Percentiles rank a stretch among this genome's conserved stretches.
These are phyloP conservation scores for Kwoniella sp. DNA, from an alignment of 768 basidiomycete species.

Conservation along the genomic window DNA sequence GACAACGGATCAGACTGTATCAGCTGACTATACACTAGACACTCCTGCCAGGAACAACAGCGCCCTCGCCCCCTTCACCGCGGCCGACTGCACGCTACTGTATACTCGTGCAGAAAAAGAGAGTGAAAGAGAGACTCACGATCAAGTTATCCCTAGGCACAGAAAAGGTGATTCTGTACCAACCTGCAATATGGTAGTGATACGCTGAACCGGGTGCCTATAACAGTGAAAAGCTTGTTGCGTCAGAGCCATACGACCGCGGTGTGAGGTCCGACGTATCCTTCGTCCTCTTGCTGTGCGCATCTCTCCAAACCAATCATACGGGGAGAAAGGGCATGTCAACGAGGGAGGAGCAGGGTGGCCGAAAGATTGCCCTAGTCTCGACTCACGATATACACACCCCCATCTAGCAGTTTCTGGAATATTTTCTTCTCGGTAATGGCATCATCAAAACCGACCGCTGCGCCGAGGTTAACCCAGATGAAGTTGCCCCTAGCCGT, in stretches of 20 bases:
- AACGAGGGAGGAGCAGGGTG: no score
- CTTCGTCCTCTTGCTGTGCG: no score
- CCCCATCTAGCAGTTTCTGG: slow-evolving; percentile 47
- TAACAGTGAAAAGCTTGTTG: neutral
- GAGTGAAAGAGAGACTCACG: slow-evolving; percentile 13
- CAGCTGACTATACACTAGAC: no score
- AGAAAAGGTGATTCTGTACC: slow-evolving; percentile 49
- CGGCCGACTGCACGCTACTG: no score
- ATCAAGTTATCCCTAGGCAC: slow-evolving; percentile 44
- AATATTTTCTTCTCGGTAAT: slow-evolving; percentile 49
- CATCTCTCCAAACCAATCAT: no score
- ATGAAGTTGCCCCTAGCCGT: slow-evolving; percentile 50
- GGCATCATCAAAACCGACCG: slow-evolving; percentile 39
- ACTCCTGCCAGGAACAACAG: no score
- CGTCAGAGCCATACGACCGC: neutral
- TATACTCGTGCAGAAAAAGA: no score
- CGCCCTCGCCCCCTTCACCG: no score
- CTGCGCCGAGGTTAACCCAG: slow-evolving; percentile 50
- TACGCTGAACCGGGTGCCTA: slow-evolving; percentile 52
- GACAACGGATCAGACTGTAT: no score
- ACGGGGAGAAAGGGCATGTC: no score
- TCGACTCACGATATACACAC: slow-evolving; percentile 52
- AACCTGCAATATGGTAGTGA: slow-evolving; percentile 41
- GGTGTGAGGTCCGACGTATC: no score
- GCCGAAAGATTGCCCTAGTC: no score